These are phyloP conservation scores for Heracleum sosnowskyi DNA, from an alignment of 129 eudicot genomes.

Conservation along the genomic window DNA sequence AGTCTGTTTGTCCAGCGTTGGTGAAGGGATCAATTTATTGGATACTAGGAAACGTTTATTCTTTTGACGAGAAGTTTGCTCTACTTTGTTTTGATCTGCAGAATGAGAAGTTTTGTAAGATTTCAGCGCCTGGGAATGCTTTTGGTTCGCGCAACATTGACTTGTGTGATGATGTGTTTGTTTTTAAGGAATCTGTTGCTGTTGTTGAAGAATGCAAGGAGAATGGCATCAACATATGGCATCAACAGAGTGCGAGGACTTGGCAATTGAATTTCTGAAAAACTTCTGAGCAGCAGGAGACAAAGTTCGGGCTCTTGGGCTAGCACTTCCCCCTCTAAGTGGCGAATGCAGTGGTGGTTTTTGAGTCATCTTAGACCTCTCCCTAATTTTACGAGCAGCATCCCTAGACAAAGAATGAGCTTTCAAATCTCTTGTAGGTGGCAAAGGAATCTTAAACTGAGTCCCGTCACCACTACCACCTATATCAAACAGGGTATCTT, in stretches of 20 bases:
- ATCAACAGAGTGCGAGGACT: conserved; percentile 65
- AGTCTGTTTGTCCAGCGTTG: too few species aligned
- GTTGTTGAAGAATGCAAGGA: too few species aligned
- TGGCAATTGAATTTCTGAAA: conserved; percentile 75
- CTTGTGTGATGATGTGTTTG: too few species aligned
- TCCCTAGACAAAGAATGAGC: conserved; percentile 91
- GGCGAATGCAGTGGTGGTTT: conserved; percentile 78
- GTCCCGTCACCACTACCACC: conserved; percentile 93
- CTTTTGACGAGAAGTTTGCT: too few species aligned
- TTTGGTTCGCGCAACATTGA: too few species aligned
- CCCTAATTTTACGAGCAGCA: conserved; percentile 83
- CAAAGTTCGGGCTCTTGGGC: conserved; percentile 59
- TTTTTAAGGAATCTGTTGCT: too few species aligned
- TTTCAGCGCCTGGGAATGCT: too few species aligned
- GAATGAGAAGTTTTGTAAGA: too few species aligned
- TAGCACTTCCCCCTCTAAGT: conserved; percentile 85
- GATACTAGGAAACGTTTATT: too few species aligned
- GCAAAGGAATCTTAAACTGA: conserved; percentile 74
- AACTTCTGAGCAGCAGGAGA: conserved; percentile 97
- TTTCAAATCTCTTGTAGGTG: conserved; percentile 81
- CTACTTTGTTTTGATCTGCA: too few species aligned
- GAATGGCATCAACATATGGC: too few species aligned
- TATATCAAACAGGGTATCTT: conserved; percentile 89
- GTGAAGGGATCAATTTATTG: too few species aligned
- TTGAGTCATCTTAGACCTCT: conserved; percentile 76